Conservation (phyloP, 2,329 filamentous ascomycete species). For the Geosmithia morbida region DNA sequence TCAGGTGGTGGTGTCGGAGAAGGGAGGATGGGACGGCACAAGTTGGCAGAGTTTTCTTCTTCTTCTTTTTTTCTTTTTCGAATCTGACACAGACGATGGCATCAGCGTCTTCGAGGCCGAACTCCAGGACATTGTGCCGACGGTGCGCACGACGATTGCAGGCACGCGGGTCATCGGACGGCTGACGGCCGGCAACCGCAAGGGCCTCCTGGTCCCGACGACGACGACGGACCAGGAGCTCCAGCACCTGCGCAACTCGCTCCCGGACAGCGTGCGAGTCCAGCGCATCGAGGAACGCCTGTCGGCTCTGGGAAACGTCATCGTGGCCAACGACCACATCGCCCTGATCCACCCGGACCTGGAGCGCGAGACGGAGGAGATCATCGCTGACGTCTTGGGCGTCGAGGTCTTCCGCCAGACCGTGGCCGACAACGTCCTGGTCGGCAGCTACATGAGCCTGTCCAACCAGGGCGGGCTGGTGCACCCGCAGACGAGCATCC, state of each 20-base stretch:
- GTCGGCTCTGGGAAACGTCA: constrained; percentile 91
- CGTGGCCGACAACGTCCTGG: constrained; percentile 91
- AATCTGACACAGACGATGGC: too few species aligned
- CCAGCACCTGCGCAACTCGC: constrained; percentile 87
- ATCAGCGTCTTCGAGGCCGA: constrained; percentile 87
- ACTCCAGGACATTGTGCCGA: constrained; percentile 92
- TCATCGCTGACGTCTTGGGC: constrained; percentile 85
- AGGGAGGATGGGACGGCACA: too few species aligned
- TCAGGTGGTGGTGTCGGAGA: too few species aligned
- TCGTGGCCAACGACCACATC: constrained; percentile 92
- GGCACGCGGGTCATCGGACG: constrained; percentile 93
- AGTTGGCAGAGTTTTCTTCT: neutral
- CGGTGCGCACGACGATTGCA: constrained; percentile 91
- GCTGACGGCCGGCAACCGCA: constrained; percentile 90
- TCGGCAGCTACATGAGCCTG: constrained; percentile 90
- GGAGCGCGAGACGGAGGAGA: constrained; percentile 96
- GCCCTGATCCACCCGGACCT: constrained; percentile 92
- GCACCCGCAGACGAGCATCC: constrained; percentile 90
- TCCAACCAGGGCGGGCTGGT: constrained; percentile 95
- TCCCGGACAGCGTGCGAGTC: constrained; percentile 85
- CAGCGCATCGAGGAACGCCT: constrained; percentile 96
- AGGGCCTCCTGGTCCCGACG: constrained; percentile 90
- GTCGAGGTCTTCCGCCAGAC: constrained; percentile 90
- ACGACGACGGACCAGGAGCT: constrained; percentile 96
- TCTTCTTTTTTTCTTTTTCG: too few species aligned